Percentiles rank a stretch among this genome's conserved stretches.
Evolutionary conservation across 2,329 filamentous ascomycete genomes (phyloP).

Genomic region (Mollisia scopiformis): DNA sequence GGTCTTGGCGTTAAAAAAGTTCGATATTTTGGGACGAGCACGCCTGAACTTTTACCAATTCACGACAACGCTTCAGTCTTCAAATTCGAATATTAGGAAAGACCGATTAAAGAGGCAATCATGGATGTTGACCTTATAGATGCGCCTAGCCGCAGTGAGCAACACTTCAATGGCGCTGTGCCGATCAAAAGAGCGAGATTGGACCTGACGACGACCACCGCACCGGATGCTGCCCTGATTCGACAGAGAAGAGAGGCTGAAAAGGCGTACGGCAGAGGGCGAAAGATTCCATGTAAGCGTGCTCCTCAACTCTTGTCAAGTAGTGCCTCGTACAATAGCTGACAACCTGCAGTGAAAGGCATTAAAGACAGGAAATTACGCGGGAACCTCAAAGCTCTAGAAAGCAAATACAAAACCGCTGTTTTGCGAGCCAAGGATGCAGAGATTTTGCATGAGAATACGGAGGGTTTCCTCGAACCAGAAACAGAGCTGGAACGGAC

Average conservation of each 20-base stretch:
- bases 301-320: too few species aligned
- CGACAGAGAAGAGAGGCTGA: slow-evolving; percentile 65
- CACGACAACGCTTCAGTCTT: too few species aligned
- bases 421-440: slow-evolving; percentile 88
- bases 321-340: slow-evolving; percentile 45
- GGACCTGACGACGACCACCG: slow-evolving; percentile 43
- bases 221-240: slow-evolving; percentile 32
- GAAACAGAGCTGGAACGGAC: slow-evolving; percentile 89
- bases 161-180: slow-evolving; percentile 54
- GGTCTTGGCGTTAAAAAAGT: slow-evolving; percentile 28
- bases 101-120: background rate
- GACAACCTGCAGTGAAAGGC: slow-evolving; percentile 68
- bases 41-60: background rate
- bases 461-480: slow-evolving; percentile 82
- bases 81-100: too few species aligned
- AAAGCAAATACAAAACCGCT: slow-evolving; percentile 82
- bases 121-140: slow-evolving; percentile 26
- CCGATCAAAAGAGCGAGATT: slow-evolving; percentile 52
- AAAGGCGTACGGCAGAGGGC: slow-evolving; percentile 82
- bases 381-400: slow-evolving; percentile 75
- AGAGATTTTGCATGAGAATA: slow-evolving; percentile 90
- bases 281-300: slow-evolving; percentile 61
- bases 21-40: background rate
- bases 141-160: slow-evolving; percentile 4
- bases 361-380: slow-evolving; percentile 91